Evolutionary conservation across 495 filamentous ascomycete species (phyloP), one percentile per base, ranked within the genome.

Genomic region (Lasiosphaeriaceae sp.): DNA sequence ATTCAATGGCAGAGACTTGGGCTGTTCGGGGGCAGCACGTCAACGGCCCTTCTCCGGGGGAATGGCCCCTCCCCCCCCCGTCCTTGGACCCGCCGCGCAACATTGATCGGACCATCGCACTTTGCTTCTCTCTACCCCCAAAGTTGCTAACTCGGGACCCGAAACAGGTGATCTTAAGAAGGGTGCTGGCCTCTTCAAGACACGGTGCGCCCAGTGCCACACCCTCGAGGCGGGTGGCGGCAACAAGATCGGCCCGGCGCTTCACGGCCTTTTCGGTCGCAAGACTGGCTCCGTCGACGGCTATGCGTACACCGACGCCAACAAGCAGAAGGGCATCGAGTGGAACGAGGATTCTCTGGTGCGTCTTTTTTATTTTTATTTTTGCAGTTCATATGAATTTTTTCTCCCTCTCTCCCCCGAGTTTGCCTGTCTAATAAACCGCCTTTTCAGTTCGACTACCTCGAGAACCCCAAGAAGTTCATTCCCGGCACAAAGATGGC

Each of bases 401-500:
- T 1, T 4, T 12, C 17, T 51, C 1, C 1, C 34, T 20, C 6
- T 22, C 24, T 14, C 31, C 39, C 14, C 39, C 9, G 14, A 37
- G 14, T 9, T 37, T 37, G 34, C 9, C n/a, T 31, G 16, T 14
- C 23, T 37, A 37, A 37, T 14, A 37, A 37, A 37, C 0, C 2
- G 22, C 3, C 22, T 26, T 43, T 21, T 8, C 51, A 76, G 71
- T 80, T 80, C 67, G 74, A 71, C n/a, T 79, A 80, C 75, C 76
- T 79, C 49, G 77, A 80, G 73, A 79, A 80, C 76, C 77, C 77
- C 70, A 80, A 80, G 74, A 80, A 80, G 74, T 80, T 73, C 86
- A 97, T 99, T 61, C 95, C 94, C 67, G 94, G 94, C 65, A 99
- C 94, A 76, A 99, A 99, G 90, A 99, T 99, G 94, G 94, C 94